Conservation (phyloP, 352 stramenopile species). For the Phytophthora sojae region DNA sequence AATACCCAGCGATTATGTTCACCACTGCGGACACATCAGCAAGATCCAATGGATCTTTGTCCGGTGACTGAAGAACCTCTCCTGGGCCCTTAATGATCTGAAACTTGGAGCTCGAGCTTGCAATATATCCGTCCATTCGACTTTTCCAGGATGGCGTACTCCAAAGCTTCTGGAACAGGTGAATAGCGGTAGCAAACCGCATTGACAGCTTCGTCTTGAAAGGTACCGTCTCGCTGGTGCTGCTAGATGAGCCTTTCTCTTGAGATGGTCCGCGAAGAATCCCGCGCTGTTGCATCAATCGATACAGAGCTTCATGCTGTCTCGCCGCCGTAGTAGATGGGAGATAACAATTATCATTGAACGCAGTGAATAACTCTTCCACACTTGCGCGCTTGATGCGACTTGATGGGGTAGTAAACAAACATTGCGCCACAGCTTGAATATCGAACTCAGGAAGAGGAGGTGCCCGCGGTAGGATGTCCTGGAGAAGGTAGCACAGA, state of each 20-base stretch:
- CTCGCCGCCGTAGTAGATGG: conserved; percentile 18
- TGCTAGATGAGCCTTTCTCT: background rate
- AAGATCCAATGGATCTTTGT: background rate
- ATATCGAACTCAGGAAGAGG: conserved; percentile 13
- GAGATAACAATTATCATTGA: conserved; percentile 7
- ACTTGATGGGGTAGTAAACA: conserved; percentile 12
- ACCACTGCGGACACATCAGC: conserved; percentile 11
- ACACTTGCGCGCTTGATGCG: background rate
- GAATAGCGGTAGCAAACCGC: conserved; percentile 31
- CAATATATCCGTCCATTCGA: conserved; percentile 24
- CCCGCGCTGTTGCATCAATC: conserved; percentile 16
- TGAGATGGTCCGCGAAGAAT: conserved; percentile 15
- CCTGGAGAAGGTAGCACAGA: conserved; percentile 41
- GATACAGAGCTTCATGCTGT: conserved; percentile 38
- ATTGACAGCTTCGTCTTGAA: conserved; percentile 20
- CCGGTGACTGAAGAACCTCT: conserved; percentile 5
- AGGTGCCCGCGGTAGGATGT: conserved; percentile 28
- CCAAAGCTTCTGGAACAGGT: conserved; percentile 43
- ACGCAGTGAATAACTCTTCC: conserved; percentile 22
- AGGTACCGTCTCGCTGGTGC: background rate
- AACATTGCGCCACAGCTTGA: conserved; percentile 7
- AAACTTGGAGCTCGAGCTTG: conserved; percentile 2
- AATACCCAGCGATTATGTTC: conserved; percentile 29
- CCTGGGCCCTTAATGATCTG: conserved; percentile 3
- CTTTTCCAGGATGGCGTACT: conserved; percentile 21